These are phyloP conservation scores for Populus hybrid DNA, from an alignment of 441 rosid species.

Conservation along the genomic window DNA sequence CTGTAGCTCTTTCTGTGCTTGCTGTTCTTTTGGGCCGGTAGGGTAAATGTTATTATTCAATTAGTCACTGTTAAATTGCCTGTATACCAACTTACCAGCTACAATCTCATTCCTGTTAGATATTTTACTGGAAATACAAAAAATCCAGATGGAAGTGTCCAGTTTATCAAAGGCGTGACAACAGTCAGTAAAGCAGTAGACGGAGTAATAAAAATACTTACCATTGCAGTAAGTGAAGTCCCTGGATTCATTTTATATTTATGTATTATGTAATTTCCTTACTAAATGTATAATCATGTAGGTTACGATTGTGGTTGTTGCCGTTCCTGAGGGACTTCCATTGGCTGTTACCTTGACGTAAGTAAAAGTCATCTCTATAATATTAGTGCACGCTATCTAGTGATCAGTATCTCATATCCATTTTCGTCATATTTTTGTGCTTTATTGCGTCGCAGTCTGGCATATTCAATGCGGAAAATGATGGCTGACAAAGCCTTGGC, in stretches of 20 bases:
- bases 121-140: slow-evolving; percentile 80
- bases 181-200: slow-evolving; percentile 57
- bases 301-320: slow-evolving; percentile 99
- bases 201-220: slow-evolving; percentile 77
- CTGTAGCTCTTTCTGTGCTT: slow-evolving; percentile 78
- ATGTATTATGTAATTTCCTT: slow-evolving; percentile 19
- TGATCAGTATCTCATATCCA: background rate
- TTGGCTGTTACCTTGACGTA: slow-evolving; percentile 98
- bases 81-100: slow-evolving; percentile 11
- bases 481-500: slow-evolving; percentile 97
- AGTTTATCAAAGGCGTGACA: slow-evolving; percentile 71
- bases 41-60: slow-evolving; percentile 14
- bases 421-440: slow-evolving; percentile 7
- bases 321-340: slow-evolving; percentile 99
- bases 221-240: slow-evolving; percentile 75
- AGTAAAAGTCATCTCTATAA: slow-evolving; percentile 24
- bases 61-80: slow-evolving; percentile 11
- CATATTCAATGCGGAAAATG: slow-evolving; percentile 97
- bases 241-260: slow-evolving; percentile 2
- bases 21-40: slow-evolving; percentile 82
- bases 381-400: background rate
- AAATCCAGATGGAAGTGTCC: slow-evolving; percentile 44
- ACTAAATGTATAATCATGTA: slow-evolving; percentile 33
- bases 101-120: slow-evolving; percentile 35
- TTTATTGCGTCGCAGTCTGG: slow-evolving; percentile 48